phyloP scores from a whole-genome alignment of 192 early-diverging fungal species.

The Backusella westeae region DNA sequence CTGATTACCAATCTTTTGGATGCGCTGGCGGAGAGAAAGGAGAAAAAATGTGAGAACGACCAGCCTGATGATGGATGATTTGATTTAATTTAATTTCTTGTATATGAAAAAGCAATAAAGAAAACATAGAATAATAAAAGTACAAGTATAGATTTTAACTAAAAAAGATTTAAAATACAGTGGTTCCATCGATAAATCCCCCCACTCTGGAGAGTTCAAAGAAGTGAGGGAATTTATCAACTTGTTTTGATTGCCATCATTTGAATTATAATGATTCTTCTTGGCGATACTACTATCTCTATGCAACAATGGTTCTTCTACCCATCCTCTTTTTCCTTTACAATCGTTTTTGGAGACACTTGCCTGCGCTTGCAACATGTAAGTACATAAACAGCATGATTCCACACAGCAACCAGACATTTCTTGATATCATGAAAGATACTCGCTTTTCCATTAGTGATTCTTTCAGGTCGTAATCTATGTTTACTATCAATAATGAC shows the following conservation, averaged over 20 bases:
- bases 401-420: not conserved
- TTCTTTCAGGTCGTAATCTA: constrained; percentile 23
- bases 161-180: too few relatives aligned
- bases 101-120: not conserved
- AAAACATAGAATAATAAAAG: not conserved
- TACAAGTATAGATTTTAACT: too few relatives aligned
- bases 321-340: not conserved
- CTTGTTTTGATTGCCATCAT: not conserved
- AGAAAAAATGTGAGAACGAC: not conserved
- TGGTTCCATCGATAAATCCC: too few relatives aligned
- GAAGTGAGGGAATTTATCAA: too few relatives aligned
- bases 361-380: not conserved
- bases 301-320: not conserved
- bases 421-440: constrained; percentile 12
- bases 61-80: not conserved
- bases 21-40: not conserved
- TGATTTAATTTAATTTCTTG: not conserved
- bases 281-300: not conserved
- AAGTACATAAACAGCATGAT: not conserved
- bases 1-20: not conserved
- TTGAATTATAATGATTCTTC: not conserved
- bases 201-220: too few relatives aligned
- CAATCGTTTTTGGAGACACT: not conserved
- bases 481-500: constrained; percentile 19
- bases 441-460: constrained; percentile 14